Conservation (phyloP, 371 early-diverging fungal species). For the Apophysomyces variabilis region DNA sequence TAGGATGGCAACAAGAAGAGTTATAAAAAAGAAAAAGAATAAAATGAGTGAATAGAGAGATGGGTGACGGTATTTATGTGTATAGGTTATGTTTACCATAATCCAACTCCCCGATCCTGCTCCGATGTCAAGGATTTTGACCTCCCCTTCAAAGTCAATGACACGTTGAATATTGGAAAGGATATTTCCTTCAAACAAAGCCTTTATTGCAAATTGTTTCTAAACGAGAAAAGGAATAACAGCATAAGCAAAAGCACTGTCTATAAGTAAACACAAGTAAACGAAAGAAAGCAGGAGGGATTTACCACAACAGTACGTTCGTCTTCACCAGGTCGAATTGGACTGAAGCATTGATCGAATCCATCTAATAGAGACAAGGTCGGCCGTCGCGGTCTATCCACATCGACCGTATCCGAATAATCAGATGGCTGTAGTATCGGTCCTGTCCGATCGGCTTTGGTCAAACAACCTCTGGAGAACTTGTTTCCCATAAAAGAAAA, state of each 20-base stretch:
- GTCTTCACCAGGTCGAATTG: conserved; percentile 1
- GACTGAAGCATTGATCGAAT: conserved; percentile 3
- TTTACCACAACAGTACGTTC: conserved; percentile 10
- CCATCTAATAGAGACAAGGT: not conserved
- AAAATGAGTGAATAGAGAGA: too few relatives aligned
- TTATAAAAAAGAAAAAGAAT: too few relatives aligned
- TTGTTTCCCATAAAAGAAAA: not conserved
- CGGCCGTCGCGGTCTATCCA: not conserved
- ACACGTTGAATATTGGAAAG: not conserved
- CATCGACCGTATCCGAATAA: too few relatives aligned
- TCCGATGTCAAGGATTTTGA: conserved; percentile 9
- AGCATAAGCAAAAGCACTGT: not conserved
- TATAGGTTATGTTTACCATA: not conserved
- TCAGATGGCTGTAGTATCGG: not conserved
- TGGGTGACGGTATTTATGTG: not conserved
- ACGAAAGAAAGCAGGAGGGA: not conserved
- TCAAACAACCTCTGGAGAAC: not conserved
- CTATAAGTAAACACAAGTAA: not conserved
- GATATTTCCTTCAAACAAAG: conserved; percentile 13
- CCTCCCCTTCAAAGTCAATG: not conserved
- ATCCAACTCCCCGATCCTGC: conserved; percentile 16
- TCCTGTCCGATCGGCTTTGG: not conserved
- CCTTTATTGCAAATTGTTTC: conserved; percentile 13
- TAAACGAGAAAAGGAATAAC: not conserved
- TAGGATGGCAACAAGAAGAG: too few relatives aligned